phyloP scores from a whole-genome alignment of 345 rosid genomes.

The Noccaea bulbosa region DNA sequence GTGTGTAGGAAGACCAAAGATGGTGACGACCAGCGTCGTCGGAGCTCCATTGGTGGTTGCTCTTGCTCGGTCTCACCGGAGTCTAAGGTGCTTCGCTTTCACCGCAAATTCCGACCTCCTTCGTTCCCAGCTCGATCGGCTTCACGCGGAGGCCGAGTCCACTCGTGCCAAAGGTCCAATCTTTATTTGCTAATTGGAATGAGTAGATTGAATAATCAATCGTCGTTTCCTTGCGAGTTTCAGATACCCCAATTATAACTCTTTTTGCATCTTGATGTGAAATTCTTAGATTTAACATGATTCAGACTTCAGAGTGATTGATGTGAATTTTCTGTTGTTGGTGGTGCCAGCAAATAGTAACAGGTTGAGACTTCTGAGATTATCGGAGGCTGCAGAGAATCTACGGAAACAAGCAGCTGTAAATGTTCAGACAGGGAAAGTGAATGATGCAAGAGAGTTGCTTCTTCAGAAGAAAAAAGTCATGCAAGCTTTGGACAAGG shows the following conservation, averaged over 20 bases:
- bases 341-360: constrained; percentile 65
- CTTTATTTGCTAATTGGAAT: constrained; percentile 6
- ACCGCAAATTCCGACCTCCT: constrained; percentile 54
- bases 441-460: constrained; percentile 74
- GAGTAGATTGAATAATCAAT: background rate
- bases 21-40: constrained; percentile 46
- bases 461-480: constrained; percentile 89
- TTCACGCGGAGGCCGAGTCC: constrained; percentile 71
- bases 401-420: constrained; percentile 74
- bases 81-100: constrained; percentile 49
- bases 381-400: constrained; percentile 88
- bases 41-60: constrained; percentile 39
- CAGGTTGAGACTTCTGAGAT: constrained; percentile 76
- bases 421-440: constrained; percentile 65
- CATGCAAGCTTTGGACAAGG: constrained; percentile 75
- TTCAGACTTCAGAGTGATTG: background rate
- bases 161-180: constrained; percentile 69
- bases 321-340: constrained; percentile 16
- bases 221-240: background rate
- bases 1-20: constrained; percentile 22
- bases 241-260: background rate
- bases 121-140: constrained; percentile 72
- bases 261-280: background rate
- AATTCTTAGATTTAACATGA: background rate
- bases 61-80: constrained; percentile 33